A percentile compares a stretch with the other conserved stretches of the same genome.
Conservation (phyloP, 306 rosid genomes). For the Trifolium fragiferum region DNA sequence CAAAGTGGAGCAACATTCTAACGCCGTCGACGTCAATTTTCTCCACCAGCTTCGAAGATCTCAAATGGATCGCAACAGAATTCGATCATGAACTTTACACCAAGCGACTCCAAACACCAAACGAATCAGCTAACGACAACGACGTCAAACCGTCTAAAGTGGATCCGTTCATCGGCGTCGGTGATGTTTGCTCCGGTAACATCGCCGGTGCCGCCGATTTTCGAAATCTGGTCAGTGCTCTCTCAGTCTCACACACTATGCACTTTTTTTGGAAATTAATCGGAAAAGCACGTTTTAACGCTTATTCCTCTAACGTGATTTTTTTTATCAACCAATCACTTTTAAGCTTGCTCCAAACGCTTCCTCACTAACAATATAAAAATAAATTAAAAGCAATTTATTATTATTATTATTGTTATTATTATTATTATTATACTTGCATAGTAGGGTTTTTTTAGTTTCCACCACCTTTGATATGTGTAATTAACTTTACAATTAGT, state of each 20-base stretch:
- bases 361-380: neutral
- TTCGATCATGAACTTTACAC: slow-evolving; percentile 49
- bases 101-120: slow-evolving; percentile 23
- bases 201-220: slow-evolving; percentile 38
- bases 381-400: neutral
- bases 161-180: slow-evolving; percentile 46
- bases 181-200: slow-evolving; percentile 42
- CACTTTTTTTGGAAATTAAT: slow-evolving; percentile 20
- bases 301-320: slow-evolving; percentile 4
- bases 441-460: neutral
- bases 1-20: slow-evolving; percentile 24
- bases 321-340: neutral
- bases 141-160: slow-evolving; percentile 46
- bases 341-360: neutral
- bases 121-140: slow-evolving; percentile 19
- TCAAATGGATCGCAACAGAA: slow-evolving; percentile 59
- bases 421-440: neutral
- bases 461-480: neutral
- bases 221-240: slow-evolving; percentile 60
- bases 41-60: slow-evolving; percentile 32
- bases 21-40: slow-evolving; percentile 7
- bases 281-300: slow-evolving; percentile 11
- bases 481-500: neutral
- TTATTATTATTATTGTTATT: neutral
- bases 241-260: slow-evolving; percentile 42